Conservation (phyloP, 2,329 filamentous ascomycete genomes). For the Leptographium galeiforme region DNA sequence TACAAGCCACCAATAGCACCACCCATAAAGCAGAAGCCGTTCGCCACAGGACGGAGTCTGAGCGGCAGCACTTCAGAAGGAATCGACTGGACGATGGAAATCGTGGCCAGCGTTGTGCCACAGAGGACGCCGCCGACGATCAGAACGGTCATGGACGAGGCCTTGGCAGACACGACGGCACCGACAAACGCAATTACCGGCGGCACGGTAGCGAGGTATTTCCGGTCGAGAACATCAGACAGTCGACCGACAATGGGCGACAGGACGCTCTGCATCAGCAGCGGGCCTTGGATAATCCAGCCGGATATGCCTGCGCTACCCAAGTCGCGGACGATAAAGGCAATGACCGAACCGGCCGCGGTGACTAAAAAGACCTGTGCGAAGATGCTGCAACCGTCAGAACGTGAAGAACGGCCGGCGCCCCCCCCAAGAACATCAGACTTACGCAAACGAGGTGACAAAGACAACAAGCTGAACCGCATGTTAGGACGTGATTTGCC, state of each 20-base stretch:
- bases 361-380: slow-evolving; percentile 42
- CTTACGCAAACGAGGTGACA: slow-evolving; percentile 35
- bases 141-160: slow-evolving; percentile 39
- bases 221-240: slow-evolving; percentile 42
- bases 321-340: slow-evolving; percentile 40
- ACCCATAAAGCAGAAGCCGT: slow-evolving; percentile 36
- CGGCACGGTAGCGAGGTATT: slow-evolving; percentile 36
- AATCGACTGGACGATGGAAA: slow-evolving; percentile 41
- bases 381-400: slow-evolving; percentile 25
- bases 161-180: slow-evolving; percentile 39
- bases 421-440: too few relatives aligned
- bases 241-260: slow-evolving; percentile 42
- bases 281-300: slow-evolving; percentile 43
- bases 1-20: slow-evolving; percentile 38
- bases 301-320: slow-evolving; percentile 34
- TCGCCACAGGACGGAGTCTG: slow-evolving; percentile 42
- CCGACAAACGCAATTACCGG: slow-evolving; percentile 40
- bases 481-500: background rate
- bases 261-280: slow-evolving; percentile 43
- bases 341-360: slow-evolving; percentile 40
- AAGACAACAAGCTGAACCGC: slow-evolving; percentile 20
- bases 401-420: background rate
- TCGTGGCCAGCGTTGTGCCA: slow-evolving; percentile 37
- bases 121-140: slow-evolving; percentile 46
- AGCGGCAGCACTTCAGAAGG: slow-evolving; percentile 42